phyloP scores from a whole-genome alignment of 2,329 filamentous ascomycete genomes.

The Colletotrichum plurivorum region DNA sequence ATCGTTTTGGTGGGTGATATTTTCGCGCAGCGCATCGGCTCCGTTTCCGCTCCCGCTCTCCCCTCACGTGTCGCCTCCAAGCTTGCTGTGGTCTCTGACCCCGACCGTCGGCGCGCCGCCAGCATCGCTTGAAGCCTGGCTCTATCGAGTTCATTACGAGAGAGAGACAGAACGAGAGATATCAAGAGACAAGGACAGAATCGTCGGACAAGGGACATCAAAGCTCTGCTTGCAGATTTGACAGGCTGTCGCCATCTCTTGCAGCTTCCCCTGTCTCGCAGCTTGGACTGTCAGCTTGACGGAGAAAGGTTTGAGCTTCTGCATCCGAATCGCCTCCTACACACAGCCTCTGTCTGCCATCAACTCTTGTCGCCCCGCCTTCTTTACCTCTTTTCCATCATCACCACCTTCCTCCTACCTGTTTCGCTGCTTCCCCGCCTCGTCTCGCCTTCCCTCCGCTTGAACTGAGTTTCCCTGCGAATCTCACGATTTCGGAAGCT shows the following conservation, averaged over 20 bases:
- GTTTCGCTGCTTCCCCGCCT: constrained; percentile 35
- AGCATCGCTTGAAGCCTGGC: constrained; percentile 28
- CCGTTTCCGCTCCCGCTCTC: constrained; percentile 21
- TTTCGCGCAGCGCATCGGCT: constrained; percentile 34
- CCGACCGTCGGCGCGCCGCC: constrained; percentile 32
- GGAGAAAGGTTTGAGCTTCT: constrained; percentile 56
- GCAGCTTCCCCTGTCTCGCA: constrained; percentile 37
- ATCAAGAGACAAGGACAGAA: neutral
- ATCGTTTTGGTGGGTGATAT: constrained; percentile 34
- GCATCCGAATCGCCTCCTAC: constrained; percentile 49
- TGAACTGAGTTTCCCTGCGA: constrained; percentile 39
- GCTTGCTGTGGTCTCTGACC: constrained; percentile 24
- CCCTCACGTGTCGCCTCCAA: constrained; percentile 37
- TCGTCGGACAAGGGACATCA: constrained; percentile 29
- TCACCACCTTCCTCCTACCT: constrained; percentile 33
- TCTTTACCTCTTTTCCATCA: constrained; percentile 32
- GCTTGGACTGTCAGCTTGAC: constrained; percentile 47
- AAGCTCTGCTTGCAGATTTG: constrained; percentile 41
- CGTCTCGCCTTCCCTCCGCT: constrained; percentile 37
- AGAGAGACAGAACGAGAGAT: constrained; percentile 17
- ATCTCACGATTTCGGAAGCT: constrained; percentile 41
- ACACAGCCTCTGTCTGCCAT: constrained; percentile 43
- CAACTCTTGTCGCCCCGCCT: constrained; percentile 34
- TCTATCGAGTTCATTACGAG: constrained; percentile 2
- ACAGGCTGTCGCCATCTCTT: constrained; percentile 33